Conservation (phyloP, 2,329 filamentous ascomycete genomes). For the Exophiala phaeomuriformis region DNA sequence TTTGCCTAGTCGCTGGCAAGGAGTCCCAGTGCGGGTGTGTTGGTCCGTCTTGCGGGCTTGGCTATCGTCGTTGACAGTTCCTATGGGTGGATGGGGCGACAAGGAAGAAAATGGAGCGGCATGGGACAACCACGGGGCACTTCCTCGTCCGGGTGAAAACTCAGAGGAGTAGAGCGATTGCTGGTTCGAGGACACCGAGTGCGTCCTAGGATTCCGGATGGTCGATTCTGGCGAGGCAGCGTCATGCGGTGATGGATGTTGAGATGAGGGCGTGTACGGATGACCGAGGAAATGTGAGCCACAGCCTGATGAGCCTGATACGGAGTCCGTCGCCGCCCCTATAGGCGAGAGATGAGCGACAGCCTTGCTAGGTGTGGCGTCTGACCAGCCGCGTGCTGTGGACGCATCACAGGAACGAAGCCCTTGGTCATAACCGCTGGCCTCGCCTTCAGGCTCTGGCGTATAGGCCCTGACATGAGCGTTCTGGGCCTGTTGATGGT, state of each 20-base stretch:
- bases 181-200: neutral
- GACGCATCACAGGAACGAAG: neutral
- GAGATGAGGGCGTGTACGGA: conserved; percentile 4
- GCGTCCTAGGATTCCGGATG: neutral
- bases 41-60: neutral
- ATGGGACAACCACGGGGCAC: conserved; percentile 2
- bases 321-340: neutral
- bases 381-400: neutral
- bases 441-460: conserved; percentile 20
- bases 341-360: conserved; percentile 3
- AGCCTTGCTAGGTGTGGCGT: no score
- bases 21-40: neutral
- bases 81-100: neutral
- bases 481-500: conserved; percentile 13
- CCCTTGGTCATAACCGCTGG: neutral
- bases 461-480: conserved; percentile 25
- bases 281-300: conserved; percentile 8
- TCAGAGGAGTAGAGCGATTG: neutral
- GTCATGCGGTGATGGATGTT: conserved; percentile 7
- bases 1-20: conserved; percentile 15
- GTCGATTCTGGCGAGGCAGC: conserved; percentile 2
- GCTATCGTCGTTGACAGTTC: neutral
- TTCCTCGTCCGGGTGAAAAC: conserved; percentile 4
- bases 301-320: conserved; percentile 1
- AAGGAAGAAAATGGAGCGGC: conserved; percentile 3